A percentile compares a stretch with the other conserved stretches of the same genome.
Conservation (phyloP, 805 yeast species). For the Clavispora vitiphila region DNA sequence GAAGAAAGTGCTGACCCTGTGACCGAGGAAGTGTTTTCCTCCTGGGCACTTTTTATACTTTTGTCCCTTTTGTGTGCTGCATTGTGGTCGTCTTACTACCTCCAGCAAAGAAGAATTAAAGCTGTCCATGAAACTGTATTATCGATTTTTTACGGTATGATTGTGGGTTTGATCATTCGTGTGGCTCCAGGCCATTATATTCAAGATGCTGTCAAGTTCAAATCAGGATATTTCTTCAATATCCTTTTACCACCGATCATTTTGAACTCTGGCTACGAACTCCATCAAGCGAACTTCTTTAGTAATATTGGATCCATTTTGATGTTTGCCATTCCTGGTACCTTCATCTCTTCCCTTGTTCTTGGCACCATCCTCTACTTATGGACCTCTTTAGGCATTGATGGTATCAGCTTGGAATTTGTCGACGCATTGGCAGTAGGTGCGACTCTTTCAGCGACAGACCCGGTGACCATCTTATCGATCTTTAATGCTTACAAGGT, state of each 20-base stretch:
- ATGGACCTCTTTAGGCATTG: conserved; percentile 91
- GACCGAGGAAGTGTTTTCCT: conserved; percentile 90
- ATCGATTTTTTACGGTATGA: conserved; percentile 94
- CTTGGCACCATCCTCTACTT: conserved; percentile 81
- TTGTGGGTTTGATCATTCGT: conserved; percentile 87
- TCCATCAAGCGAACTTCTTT: conserved; percentile 93
- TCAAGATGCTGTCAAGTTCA: conserved; percentile 94
- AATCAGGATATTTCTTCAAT: conserved; percentile 90
- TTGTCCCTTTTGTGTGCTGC: conserved; percentile 78
- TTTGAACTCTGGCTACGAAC: conserved; percentile 91
- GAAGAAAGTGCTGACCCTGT: conserved; percentile 75
- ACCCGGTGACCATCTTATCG: conserved; percentile 94
- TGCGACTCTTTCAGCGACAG: conserved; percentile 96
- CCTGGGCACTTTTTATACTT: conserved; percentile 94
- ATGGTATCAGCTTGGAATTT: conserved; percentile 80
- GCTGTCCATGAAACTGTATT: conserved; percentile 97
- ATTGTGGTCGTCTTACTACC: conserved; percentile 89
- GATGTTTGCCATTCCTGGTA: conserved; percentile 95
- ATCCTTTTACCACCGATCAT: conserved; percentile 93
- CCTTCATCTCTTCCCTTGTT: conserved; percentile 86
- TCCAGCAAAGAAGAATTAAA: conserved; percentile 86
- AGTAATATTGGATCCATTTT: conserved; percentile 85
- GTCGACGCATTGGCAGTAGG: conserved; percentile 98
- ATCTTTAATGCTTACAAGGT: conserved; percentile 97
- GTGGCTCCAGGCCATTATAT: conserved; percentile 94